Evolutionary conservation across 2,329 filamentous ascomycete species (phyloP).

Genomic region (Scedosporium boydii): DNA sequence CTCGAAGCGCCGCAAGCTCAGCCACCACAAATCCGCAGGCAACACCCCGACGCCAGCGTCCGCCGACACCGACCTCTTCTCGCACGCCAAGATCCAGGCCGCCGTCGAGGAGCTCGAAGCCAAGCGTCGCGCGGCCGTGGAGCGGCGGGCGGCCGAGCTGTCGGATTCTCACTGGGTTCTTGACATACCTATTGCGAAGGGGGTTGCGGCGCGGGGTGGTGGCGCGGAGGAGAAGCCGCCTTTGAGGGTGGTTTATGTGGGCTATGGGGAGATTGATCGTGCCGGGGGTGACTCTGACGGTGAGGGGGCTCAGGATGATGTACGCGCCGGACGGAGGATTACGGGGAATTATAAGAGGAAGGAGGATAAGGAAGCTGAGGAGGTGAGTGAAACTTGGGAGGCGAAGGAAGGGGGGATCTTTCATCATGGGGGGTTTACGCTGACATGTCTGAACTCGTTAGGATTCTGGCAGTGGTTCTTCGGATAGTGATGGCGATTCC

Average conservation of each 20-base stretch:
- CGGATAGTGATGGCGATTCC: background rate
- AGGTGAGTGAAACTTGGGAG: slow-evolving; percentile 1
- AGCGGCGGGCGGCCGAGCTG: slow-evolving; percentile 49
- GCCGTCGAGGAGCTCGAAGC: slow-evolving; percentile 59
- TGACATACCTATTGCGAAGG: slow-evolving; percentile 31
- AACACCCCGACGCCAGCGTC: background rate
- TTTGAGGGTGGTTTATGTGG: slow-evolving; percentile 3
- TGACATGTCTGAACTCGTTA: background rate
- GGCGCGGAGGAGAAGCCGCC: slow-evolving; percentile 6
- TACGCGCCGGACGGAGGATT: background rate
- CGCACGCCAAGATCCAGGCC: slow-evolving; percentile 46
- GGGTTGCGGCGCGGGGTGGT: slow-evolving; percentile 12
- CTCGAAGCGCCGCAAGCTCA: slow-evolving; percentile 54
- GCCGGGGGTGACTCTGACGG: background rate
- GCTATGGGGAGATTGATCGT: slow-evolving; percentile 6
- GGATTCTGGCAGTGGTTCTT: background rate
- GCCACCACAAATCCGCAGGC: slow-evolving; percentile 24
- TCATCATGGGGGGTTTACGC: background rate
- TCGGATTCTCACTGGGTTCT: slow-evolving; percentile 72
- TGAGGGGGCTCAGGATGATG: background rate
- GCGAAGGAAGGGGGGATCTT: background rate
- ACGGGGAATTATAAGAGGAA: slow-evolving; percentile 5
- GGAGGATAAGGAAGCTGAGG: background rate
- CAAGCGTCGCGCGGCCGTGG: slow-evolving; percentile 51
- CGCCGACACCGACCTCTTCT: slow-evolving; percentile 5